Base-by-base conservation (phyloP, 495 filamentous ascomycete species). In the Aspergillus sclerotioniger region DNA sequence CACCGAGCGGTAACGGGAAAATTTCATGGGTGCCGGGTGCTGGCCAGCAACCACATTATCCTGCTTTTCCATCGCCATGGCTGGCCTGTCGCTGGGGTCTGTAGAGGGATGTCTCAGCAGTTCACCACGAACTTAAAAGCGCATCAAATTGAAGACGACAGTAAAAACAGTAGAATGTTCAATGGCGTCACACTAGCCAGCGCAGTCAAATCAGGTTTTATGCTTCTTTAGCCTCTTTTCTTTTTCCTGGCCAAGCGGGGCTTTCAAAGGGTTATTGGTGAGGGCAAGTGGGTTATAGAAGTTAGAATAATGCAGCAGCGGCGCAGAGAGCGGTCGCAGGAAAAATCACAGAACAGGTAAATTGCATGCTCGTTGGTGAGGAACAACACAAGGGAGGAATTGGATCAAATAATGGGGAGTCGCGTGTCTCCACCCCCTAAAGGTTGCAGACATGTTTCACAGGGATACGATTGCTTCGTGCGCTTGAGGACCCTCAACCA, bases 1-100 rank as follows among this genome's bases (percentile, higher is more conserved):
- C 1, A 71, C 70, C 15, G 68, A 68, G 35, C 70, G 67, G 63
- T 77, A 76, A 10, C 74, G 72, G 2, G 74, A 75, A 51, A 72
- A 69, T 56, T 75, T 74, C 37, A 57, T 51, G 35, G 65, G 59
- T 19, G 61, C 45, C 6, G 60, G 57, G 16, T 28, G 53, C 31
- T 66, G 62, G 41, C 53, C 56, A 35, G 44, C 61, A 33, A 39
- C 54, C 43, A 53, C 16, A 16, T 29, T 49, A 19, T 67, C 62
- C 15, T 63, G 67, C 20, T 53, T 62, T 31, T 63, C 64, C 52
- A 63, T 65, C 8, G 64, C 63, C 57, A 69, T 60, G 8, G 20
- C 39, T 17, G 35, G 21, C 17, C n/a, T 8, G 41, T 9, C 7
- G 8, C 33, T 35, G 9, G 33, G 33, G 33, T 35, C 33, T 9